These are phyloP conservation scores for Cystofilobasidium ferigula DNA, from an alignment of 768 basidiomycete genomes.

Conservation along the genomic window DNA sequence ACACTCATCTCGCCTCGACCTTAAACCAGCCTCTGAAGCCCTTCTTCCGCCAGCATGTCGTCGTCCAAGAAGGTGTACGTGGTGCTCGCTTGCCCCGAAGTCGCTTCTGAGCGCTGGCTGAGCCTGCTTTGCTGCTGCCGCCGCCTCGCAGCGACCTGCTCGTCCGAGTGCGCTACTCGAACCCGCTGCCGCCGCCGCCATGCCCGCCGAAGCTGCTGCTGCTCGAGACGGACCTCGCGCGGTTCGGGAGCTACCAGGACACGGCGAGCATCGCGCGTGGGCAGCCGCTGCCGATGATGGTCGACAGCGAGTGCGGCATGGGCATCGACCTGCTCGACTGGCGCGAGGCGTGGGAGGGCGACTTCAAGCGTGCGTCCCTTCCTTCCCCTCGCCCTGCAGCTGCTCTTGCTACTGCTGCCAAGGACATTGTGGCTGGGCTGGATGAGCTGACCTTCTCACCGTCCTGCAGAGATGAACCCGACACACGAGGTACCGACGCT, in stretches of 20 bases:
- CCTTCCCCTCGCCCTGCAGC: neutral
- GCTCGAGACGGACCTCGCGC: conserved; percentile 76
- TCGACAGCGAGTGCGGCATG: conserved; percentile 95
- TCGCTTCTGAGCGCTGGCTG: neutral
- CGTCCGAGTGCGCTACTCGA: conserved; percentile 82
- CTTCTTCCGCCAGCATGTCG: neutral
- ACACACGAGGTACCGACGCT: conserved; percentile 9
- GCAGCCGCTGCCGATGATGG: conserved; percentile 75
- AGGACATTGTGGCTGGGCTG: neutral
- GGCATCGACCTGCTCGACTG: conserved; percentile 76
- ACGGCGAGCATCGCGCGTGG: conserved; percentile 42
- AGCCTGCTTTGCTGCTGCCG: neutral
- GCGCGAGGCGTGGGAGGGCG: conserved; percentile 73
- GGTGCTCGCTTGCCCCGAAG: neutral
- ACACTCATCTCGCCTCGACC: neutral
- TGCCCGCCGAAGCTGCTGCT: conserved; percentile 92
- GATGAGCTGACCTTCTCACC: neutral
- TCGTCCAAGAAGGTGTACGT: conserved; percentile 6
- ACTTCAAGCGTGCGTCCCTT: conserved; percentile 27
- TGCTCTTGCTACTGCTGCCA: neutral
- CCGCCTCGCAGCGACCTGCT: conserved; percentile 51
- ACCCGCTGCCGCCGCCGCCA: conserved; percentile 89
- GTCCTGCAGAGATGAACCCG: conserved; percentile 15
- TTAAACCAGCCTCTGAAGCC: neutral
- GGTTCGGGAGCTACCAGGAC: conserved; percentile 78